A percentile compares a stretch with the other conserved stretches of the same genome.
Evolutionary conservation across 352 stramenopile genomes (phyloP).

Genomic region (Aphanomyces astaci): DNA sequence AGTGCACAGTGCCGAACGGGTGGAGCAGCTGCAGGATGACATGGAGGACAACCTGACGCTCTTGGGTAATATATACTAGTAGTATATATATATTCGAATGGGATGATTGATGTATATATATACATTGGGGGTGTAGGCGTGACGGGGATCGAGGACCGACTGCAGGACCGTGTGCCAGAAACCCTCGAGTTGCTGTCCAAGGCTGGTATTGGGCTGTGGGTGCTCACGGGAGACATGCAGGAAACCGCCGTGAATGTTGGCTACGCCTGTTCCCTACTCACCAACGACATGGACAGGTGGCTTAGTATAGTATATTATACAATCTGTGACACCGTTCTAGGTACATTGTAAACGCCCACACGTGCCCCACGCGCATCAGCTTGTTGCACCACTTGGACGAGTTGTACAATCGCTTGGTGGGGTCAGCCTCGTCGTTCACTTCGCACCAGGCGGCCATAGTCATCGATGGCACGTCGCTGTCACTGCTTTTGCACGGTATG

Average conservation of each 20-base stretch:
- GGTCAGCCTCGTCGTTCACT: neutral
- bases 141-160: conserved; percentile 80
- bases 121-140: neutral
- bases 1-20: conserved; percentile 32
- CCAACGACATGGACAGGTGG: conserved; percentile 88
- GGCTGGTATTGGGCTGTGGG: conserved; percentile 81
- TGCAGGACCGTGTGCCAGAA: conserved; percentile 76
- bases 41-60: conserved; percentile 73
- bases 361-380: conserved; percentile 54
- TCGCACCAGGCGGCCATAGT: conserved; percentile 66
- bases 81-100: neutral
- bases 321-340: neutral
- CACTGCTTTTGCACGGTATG: conserved; percentile 11
- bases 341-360: conserved; percentile 68
- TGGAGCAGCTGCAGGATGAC: conserved; percentile 62
- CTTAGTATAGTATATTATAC: neutral
- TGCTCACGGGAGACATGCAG: conserved; percentile 84
- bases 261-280: conserved; percentile 78
- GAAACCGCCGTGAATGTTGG: conserved; percentile 87
- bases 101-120: too few relatives aligned
- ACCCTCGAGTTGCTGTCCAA: conserved; percentile 66
- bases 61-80: conserved; percentile 35
- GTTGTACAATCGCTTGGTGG: conserved; percentile 43
- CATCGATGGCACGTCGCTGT: conserved; percentile 82
- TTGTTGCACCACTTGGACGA: conserved; percentile 67